phyloP scores from a whole-genome alignment of 352 stramenopile species.

The Globisporangium lucens region DNA sequence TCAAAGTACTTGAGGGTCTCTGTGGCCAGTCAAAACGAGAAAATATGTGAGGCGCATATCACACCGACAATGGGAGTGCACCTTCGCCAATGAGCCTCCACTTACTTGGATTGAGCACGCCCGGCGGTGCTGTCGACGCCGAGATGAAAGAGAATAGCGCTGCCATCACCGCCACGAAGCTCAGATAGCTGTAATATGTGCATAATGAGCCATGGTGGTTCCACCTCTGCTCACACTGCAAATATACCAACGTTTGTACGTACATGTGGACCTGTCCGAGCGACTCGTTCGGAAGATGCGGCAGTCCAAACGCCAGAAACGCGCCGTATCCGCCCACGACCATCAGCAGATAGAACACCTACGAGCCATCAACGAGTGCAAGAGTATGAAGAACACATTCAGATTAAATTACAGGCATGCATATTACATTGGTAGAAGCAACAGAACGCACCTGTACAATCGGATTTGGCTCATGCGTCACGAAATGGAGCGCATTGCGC shows the following conservation, averaged over 20 bases:
- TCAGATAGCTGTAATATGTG: constrained; percentile 26
- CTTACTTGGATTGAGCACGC: constrained; percentile 44
- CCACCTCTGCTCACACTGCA: no score
- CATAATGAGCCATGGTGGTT: not conserved
- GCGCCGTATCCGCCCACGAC: constrained; percentile 52
- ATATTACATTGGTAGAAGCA: not conserved
- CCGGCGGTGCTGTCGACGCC: constrained; percentile 38
- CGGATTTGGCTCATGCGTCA: constrained; percentile 29
- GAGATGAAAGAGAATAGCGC: constrained; percentile 51
- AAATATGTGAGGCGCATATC: not conserved
- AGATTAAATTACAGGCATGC: not conserved
- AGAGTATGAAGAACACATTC: not conserved
- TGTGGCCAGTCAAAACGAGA: constrained; percentile 10
- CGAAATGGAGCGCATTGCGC: constrained; percentile 20
- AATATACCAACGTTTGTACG: not conserved
- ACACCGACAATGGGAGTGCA: not conserved
- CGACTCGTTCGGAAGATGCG: constrained; percentile 38
- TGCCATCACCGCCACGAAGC: constrained; percentile 30
- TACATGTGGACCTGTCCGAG: constrained; percentile 43
- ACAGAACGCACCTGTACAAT: constrained; percentile 27
- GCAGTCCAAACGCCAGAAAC: constrained; percentile 47
- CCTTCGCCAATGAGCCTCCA: not conserved
- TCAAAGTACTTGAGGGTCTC: constrained; percentile 48
- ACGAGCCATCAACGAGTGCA: not conserved
- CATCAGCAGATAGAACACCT: constrained; percentile 64